phyloP scores from a whole-genome alignment of 2,329 filamentous ascomycete genomes.

The Trichoderma sp. region DNA sequence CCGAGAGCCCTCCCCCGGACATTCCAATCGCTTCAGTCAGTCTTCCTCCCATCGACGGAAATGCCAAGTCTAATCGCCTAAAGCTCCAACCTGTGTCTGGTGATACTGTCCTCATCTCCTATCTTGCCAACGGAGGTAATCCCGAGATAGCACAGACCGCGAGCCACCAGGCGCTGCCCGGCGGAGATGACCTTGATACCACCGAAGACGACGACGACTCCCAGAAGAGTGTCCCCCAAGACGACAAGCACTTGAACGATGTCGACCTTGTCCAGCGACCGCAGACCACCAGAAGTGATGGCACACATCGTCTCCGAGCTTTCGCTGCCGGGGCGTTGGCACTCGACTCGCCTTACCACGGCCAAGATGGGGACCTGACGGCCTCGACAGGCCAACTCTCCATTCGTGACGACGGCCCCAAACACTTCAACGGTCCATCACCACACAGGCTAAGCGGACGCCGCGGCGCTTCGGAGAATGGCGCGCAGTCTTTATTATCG shows the following conservation, averaged over 20 bases:
- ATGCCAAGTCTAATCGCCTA: slow-evolving; percentile 53
- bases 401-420: slow-evolving; percentile 37
- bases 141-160: slow-evolving; percentile 65
- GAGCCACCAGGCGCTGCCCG: slow-evolving; percentile 54
- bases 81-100: slow-evolving; percentile 60
- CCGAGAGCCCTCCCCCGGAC: slow-evolving; percentile 40
- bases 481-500: slow-evolving; percentile 30
- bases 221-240: slow-evolving; percentile 29
- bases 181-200: slow-evolving; percentile 44
- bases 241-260: neutral
- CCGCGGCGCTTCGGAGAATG: slow-evolving; percentile 24
- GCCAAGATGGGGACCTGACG: slow-evolving; percentile 34
- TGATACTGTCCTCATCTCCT: slow-evolving; percentile 67
- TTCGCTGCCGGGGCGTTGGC: slow-evolving; percentile 39
- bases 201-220: slow-evolving; percentile 25
- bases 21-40: slow-evolving; percentile 42
- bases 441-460: slow-evolving; percentile 15
- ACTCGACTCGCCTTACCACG: slow-evolving; percentile 25
- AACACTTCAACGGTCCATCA: slow-evolving; percentile 21
- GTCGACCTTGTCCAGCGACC: slow-evolving; percentile 10
- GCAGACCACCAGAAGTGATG: neutral
- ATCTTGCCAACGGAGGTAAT: slow-evolving; percentile 63
- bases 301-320: slow-evolving; percentile 32
- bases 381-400: slow-evolving; percentile 38
- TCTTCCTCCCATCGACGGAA: slow-evolving; percentile 38